Conservation (phyloP, 176 grass and related monocot genomes). For the Puya raimondii region DNA sequence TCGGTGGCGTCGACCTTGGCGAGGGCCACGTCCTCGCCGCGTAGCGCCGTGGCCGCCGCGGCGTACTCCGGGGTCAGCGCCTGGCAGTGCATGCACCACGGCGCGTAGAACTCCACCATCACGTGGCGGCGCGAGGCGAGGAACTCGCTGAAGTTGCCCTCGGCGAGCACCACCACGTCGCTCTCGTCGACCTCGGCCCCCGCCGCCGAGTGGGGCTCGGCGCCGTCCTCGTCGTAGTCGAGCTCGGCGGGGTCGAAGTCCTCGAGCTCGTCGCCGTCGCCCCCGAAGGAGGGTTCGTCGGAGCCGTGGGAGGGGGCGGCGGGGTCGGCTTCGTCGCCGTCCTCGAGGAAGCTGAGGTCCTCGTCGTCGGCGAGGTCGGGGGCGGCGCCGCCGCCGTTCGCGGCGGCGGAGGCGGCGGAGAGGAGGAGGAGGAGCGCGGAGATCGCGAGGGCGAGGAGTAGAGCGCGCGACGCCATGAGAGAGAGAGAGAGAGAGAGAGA, state of each 20-base stretch:
- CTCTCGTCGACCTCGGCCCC: slow-evolving; percentile 43
- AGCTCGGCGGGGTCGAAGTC: slow-evolving; percentile 31
- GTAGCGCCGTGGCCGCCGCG: slow-evolving; percentile 45
- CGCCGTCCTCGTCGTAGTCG: slow-evolving; percentile 2
- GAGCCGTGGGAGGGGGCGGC: slow-evolving; percentile 1
- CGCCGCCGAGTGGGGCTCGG: neutral
- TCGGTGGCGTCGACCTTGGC: slow-evolving; percentile 92
- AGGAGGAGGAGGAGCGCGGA: slow-evolving; percentile 21
- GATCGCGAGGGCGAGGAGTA: neutral
- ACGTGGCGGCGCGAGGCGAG: slow-evolving; percentile 40
- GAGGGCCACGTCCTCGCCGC: slow-evolving; percentile 37
- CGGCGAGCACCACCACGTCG: slow-evolving; percentile 52
- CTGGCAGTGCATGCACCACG: slow-evolving; percentile 88
- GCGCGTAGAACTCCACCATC: slow-evolving; percentile 98
- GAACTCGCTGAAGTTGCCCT: slow-evolving; percentile 72
- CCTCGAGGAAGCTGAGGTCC: slow-evolving; percentile 25
- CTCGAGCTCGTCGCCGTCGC: neutral
- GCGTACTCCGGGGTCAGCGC: slow-evolving; percentile 78
- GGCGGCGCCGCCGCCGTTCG: slow-evolving; percentile 17
- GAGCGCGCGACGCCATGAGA: neutral
- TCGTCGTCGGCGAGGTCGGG: slow-evolving; percentile 21
- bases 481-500: neutral
- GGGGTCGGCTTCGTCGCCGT: slow-evolving; percentile 16
- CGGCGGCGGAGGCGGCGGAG: slow-evolving; percentile 21
- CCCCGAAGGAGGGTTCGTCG: neutral